Evolutionary conservation across 768 basidiomycete species (phyloP).

Genomic region (Leccinellum rugosiceps): DNA sequence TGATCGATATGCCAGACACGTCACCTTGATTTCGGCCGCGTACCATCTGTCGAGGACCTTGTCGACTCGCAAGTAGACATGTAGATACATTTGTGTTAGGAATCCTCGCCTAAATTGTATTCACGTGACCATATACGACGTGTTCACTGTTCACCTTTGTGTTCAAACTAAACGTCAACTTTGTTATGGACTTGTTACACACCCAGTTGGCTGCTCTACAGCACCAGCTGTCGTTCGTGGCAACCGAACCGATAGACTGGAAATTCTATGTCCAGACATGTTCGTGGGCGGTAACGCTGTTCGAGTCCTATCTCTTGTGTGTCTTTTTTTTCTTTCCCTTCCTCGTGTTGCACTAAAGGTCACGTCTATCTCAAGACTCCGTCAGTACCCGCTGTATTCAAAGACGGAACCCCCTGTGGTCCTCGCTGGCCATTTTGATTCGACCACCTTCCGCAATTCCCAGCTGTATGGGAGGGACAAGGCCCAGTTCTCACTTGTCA

Average conservation of each 20-base stretch:
- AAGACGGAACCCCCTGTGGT: constrained; percentile 69
- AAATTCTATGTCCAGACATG: constrained; percentile 75
- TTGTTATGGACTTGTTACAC: constrained; percentile 52
- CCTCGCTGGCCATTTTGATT: constrained; percentile 64
- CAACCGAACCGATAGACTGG: constrained; percentile 74
- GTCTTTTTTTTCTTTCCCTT: constrained; percentile 27
- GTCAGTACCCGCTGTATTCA: constrained; percentile 85
- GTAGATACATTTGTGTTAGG: no score
- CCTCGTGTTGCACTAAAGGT: neutral
- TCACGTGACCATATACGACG: constrained; percentile 17
- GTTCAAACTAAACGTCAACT: neutral
- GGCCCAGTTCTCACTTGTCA: constrained; percentile 74
- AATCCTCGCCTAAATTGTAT: neutral
- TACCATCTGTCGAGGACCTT: constrained; percentile 76
- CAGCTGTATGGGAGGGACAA: constrained; percentile 92
- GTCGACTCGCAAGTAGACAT: constrained; percentile 9
- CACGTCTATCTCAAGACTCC: constrained; percentile 37
- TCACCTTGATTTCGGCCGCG: constrained; percentile 81
- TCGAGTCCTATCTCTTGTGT: constrained; percentile 85
- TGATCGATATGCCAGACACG: constrained; percentile 48
- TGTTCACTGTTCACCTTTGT: neutral
- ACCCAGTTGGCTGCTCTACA: constrained; percentile 55
- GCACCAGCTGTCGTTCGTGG: constrained; percentile 64
- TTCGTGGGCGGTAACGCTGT: constrained; percentile 75
- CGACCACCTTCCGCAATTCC: constrained; percentile 79